Percentiles rank a stretch among this genome's conserved stretches.
phyloP scores from a whole-genome alignment of 1,139 yeast species.

The Saccharomyces hybrid region DNA sequence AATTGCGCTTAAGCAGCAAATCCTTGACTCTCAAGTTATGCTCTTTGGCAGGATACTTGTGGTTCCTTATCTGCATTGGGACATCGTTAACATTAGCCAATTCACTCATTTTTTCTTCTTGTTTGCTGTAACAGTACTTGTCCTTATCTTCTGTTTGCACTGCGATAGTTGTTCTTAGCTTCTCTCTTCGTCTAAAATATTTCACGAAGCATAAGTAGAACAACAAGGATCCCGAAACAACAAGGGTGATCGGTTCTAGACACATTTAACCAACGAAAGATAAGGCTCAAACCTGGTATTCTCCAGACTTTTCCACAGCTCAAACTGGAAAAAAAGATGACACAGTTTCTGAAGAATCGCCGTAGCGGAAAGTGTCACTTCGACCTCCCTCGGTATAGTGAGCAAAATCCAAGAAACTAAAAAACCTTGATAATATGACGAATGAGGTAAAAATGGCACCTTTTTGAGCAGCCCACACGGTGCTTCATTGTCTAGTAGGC shows the following conservation, averaged over 20 bases:
- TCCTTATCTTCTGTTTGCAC: neutral
- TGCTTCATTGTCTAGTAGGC: neutral
- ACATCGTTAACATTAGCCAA: slow-evolving; percentile 10
- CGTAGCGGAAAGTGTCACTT: slow-evolving; percentile 1
- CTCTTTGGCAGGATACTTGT: slow-evolving; percentile 59
- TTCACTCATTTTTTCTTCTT: neutral
- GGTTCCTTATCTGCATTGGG: slow-evolving; percentile 23
- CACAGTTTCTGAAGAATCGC: neutral
- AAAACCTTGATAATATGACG: neutral
- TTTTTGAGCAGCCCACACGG: no score
- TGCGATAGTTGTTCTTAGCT: neutral
- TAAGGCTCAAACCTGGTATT: neutral
- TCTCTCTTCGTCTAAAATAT: neutral
- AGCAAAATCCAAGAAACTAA: neutral
- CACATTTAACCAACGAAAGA: neutral
- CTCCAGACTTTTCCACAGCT: neutral
- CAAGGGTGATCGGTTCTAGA: neutral
- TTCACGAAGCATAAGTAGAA: neutral
- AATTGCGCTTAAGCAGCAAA: slow-evolving; percentile 2
- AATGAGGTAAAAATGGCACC: neutral
- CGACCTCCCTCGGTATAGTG: neutral
- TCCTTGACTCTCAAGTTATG: slow-evolving; percentile 51
- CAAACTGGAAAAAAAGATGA: neutral
- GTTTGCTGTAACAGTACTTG: neutral
- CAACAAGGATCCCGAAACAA: neutral